Evolutionary conservation across 345 rosid species (phyloP), one percentile per base, ranked within the genome.

Genomic region (Citrus maxima): DNA sequence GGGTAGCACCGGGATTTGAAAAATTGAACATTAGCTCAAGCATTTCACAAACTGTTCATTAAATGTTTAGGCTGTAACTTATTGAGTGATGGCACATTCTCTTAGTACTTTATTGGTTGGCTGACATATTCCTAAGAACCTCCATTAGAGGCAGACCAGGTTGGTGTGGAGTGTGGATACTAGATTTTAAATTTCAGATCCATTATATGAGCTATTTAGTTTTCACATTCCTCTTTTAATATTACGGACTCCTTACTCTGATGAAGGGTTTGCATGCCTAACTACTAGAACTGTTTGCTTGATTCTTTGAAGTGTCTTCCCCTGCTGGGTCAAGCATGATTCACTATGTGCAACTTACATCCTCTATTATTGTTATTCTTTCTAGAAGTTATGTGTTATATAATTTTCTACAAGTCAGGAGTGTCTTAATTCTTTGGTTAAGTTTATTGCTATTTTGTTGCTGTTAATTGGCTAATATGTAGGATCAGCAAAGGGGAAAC

Each of bases 401-500:
- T 46, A 46, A 46, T 46, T 46, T 46, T 46, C 5, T 46, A 3
- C 14, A 55, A 19, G 67, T 25, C n/a, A 24, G 35, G 54, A 28
- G 24, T 61, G 54, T 27, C 24, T 18, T 10, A 54, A 63, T 63
- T 63, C 22, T n/a, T 51, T 30, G n/a, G 0, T 32, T 5, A 37
- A 22, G 55, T 74, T 16, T 4, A 24, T 25, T 7, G 12, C 18
- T 58, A 51, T 59, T 51, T 9, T 30, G 72, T 21, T 28, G 3
- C 69, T 28, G 27, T 21, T 51, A 60, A 70, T 10, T 16, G 6
- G 60, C 40, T 59, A 13, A 18, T 68, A 65, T 83, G 70, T 61
- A 40, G 60, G 55, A 75, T 73, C 87, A 84, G 88, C 51, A 10
- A 88, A 83, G 79, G 75, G 62, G 79, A 86, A 70, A 84, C 83